phyloP scores from a whole-genome alignment of 2,329 filamentous ascomycete genomes.

The Diaporthe batatas region DNA sequence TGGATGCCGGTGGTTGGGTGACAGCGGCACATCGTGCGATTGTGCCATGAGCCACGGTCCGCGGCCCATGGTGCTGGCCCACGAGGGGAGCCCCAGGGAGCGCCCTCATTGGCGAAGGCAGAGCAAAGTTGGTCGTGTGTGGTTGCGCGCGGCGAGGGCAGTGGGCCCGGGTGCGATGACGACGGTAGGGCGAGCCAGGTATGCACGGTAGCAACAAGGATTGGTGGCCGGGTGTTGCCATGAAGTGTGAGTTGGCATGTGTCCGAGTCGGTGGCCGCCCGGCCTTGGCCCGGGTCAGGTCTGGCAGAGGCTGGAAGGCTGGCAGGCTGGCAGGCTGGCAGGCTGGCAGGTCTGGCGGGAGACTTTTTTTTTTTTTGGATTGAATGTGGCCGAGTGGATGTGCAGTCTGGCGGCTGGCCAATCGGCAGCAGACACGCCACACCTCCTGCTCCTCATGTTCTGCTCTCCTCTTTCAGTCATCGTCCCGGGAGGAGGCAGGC shows the following conservation, averaged over 20 bases:
- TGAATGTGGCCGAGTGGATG: conserved; percentile 33
- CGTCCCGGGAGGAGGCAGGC: not conserved
- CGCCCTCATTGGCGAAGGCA: not conserved
- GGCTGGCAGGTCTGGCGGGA: no score
- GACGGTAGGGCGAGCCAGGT: conserved; percentile 4
- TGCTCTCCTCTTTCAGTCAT: not conserved
- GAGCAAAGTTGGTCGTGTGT: not conserved
- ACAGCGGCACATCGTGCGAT: conserved; percentile 31
- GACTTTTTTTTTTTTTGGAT: not conserved
- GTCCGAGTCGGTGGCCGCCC: conserved; percentile 38
- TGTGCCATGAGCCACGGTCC: conserved; percentile 10
- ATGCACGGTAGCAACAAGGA: conserved; percentile 29
- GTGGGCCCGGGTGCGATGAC: conserved; percentile 17
- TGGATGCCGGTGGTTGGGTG: conserved; percentile 31
- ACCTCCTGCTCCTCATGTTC: not conserved
- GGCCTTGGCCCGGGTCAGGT: conserved; percentile 34
- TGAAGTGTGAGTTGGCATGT: conserved; percentile 36
- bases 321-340: not conserved
- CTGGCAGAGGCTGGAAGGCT: not conserved
- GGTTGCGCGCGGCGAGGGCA: not conserved
- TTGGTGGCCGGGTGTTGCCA: conserved; percentile 35
- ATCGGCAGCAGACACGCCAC: conserved; percentile 35
- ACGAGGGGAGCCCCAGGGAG: not conserved
- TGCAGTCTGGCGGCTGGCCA: conserved; percentile 12
- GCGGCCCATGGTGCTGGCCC: not conserved